A percentile compares a stretch with the other conserved stretches of the same genome.
phyloP scores from a whole-genome alignment of 768 basidiomycete genomes.

The Lactifluus subvellereus region DNA sequence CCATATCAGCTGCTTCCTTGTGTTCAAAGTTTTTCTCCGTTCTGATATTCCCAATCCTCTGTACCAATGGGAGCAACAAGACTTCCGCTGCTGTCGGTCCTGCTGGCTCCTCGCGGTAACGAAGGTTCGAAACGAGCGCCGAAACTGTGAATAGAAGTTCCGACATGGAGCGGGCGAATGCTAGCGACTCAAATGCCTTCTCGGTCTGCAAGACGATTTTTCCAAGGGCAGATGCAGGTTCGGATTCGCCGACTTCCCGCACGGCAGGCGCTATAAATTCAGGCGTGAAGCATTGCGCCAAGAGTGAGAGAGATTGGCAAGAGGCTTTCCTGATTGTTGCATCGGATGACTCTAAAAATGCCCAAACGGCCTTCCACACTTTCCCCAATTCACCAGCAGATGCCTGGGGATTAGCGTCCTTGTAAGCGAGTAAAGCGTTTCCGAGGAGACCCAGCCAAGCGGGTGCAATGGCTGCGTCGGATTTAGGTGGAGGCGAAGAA shows the following conservation, averaged over 20 bases:
- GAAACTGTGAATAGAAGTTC: constrained; percentile 72
- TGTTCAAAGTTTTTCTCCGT: constrained; percentile 80
- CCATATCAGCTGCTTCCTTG: constrained; percentile 80
- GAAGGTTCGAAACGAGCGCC: constrained; percentile 59
- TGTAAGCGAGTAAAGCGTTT: constrained; percentile 62
- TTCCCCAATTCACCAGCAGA: constrained; percentile 50
- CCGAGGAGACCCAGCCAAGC: constrained; percentile 80
- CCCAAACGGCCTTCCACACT: constrained; percentile 73
- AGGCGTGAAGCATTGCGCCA: constrained; percentile 68
- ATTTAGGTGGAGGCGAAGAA: constrained; percentile 60
- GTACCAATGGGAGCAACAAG: constrained; percentile 63
- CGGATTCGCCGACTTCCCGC: constrained; percentile 37
- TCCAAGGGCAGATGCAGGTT: constrained; percentile 50
- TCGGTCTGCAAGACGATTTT: constrained; percentile 57
- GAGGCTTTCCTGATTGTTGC: constrained; percentile 54
- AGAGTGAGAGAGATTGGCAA: constrained; percentile 53
- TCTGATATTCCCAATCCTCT: constrained; percentile 67
- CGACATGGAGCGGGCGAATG: constrained; percentile 69
- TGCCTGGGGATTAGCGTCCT: constrained; percentile 41
- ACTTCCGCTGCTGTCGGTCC: constrained; percentile 59
- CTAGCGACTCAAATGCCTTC: constrained; percentile 65
- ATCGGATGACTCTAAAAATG: constrained; percentile 70
- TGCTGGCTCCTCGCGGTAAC: constrained; percentile 40
- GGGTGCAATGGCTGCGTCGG: constrained; percentile 60
- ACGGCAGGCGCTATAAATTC: constrained; percentile 52